Conservation (phyloP, 2,329 filamentous ascomycete genomes). For the Aureobasidium lini region DNA sequence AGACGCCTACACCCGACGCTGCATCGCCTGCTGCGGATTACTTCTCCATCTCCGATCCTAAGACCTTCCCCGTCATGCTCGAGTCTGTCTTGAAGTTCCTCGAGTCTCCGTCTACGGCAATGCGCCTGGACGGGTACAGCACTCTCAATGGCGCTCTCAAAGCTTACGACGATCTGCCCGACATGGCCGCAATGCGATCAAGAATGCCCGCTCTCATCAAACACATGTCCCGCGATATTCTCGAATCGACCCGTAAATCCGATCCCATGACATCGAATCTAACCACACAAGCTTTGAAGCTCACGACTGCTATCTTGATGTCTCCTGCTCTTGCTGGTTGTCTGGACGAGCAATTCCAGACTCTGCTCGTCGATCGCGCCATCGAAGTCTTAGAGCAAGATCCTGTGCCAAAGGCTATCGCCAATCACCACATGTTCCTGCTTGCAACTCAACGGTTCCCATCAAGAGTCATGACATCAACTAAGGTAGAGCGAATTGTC, state of each 20-base stretch:
- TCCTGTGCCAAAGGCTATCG: conserved; percentile 64
- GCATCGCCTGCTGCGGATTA: conserved; percentile 35
- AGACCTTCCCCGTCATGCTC: conserved; percentile 69
- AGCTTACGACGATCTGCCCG: conserved; percentile 73
- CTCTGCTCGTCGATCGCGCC: conserved; percentile 73
- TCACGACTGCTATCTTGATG: conserved; percentile 70
- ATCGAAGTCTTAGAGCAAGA: conserved; percentile 65
- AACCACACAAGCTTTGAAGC: conserved; percentile 66
- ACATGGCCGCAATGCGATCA: conserved; percentile 60
- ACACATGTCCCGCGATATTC: conserved; percentile 78
- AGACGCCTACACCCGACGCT: conserved; percentile 30
- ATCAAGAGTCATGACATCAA: conserved; percentile 62
- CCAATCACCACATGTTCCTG: conserved; percentile 72
- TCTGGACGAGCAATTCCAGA: conserved; percentile 69
- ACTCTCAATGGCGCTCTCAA: conserved; percentile 69
- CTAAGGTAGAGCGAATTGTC: conserved; percentile 64
- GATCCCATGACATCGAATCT: conserved; percentile 58
- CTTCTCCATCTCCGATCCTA: conserved; percentile 41
- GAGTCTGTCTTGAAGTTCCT: conserved; percentile 79
- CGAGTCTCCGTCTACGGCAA: conserved; percentile 62
- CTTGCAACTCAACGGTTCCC: conserved; percentile 75
- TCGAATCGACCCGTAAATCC: conserved; percentile 39
- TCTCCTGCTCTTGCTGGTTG: conserved; percentile 62
- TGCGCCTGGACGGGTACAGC: conserved; percentile 78
- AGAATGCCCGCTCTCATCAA: conserved; percentile 73